A percentile compares a stretch with the other conserved stretches of the same genome.
Evolutionary conservation across 2,329 filamentous ascomycete genomes (phyloP).

Genomic region (Neonectria magnoliae): DNA sequence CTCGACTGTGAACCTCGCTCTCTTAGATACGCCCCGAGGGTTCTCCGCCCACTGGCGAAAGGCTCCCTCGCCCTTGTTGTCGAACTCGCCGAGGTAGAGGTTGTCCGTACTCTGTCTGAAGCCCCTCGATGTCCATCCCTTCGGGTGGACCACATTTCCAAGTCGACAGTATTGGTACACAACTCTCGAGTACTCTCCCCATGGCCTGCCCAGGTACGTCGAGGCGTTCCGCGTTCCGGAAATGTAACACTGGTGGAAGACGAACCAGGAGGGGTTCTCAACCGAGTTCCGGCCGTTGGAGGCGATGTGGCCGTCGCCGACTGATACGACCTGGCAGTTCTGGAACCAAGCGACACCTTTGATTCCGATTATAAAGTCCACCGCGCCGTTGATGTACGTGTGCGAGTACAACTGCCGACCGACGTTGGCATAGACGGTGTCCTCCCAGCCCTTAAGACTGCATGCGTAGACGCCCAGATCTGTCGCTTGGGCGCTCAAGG

Average conservation of each 20-base stretch:
- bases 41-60: no score
- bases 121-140: constrained; percentile 3
- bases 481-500: neutral
- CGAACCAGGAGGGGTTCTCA: constrained; percentile 1
- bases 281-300: neutral
- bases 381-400: constrained; percentile 5
- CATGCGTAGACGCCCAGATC: constrained; percentile 4
- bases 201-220: constrained; percentile 6
- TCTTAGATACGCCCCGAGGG: neutral
- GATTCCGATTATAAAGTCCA: constrained; percentile 7
- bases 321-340: neutral
- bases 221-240: neutral
- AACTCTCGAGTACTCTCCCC: constrained; percentile 1
- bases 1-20: constrained; percentile 1
- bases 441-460: constrained; percentile 2
- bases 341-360: constrained; percentile 3
- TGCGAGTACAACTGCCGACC: neutral
- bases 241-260: constrained; percentile 2
- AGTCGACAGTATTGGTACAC: neutral
- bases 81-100: neutral
- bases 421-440: constrained; percentile 11
- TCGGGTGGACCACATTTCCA: neutral
- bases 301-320: neutral
- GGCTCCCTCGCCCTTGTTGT: neutral
- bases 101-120: neutral